Conservation (phyloP, 441 rosid genomes). For the Euphorbia celastroides region DNA sequence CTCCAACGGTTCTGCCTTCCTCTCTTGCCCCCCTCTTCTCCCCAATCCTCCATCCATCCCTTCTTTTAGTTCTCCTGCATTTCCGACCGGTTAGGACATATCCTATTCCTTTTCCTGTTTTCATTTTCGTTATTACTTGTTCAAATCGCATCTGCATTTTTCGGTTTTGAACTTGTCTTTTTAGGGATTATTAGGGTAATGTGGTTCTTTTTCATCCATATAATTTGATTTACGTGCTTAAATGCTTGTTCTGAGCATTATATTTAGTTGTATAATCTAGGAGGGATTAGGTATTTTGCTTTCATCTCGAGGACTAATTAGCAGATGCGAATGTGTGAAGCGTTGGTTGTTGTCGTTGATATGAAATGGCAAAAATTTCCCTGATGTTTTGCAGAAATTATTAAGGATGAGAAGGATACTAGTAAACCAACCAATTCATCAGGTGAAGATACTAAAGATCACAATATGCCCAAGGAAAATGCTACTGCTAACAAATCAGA, state of each 20-base stretch:
- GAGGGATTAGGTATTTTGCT: background rate
- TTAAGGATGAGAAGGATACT: conserved; percentile 15
- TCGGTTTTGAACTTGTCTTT: background rate
- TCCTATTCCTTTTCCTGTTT: background rate
- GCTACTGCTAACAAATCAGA: conserved; percentile 37
- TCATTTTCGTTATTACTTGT: background rate
- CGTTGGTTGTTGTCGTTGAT: too few relatives aligned
- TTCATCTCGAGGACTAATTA: background rate
- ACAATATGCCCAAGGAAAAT: conserved; percentile 38
- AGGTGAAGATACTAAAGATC: conserved; percentile 18
- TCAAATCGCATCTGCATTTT: too few relatives aligned
- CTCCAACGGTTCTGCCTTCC: conserved; percentile 23
- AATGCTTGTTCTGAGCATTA: background rate
- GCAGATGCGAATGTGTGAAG: background rate
- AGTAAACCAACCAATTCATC: conserved; percentile 17
- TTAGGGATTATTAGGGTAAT: background rate
- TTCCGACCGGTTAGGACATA: conserved; percentile 41
- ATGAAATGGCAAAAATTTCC: background rate
- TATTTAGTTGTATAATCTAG: background rate
- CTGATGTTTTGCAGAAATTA: conserved; percentile 11
- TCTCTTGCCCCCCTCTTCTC: conserved; percentile 73
- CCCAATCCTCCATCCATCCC: conserved; percentile 43
- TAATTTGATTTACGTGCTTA: background rate
- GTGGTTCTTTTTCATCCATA: background rate
- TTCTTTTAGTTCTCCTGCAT: conserved; percentile 16